A percentile compares a stretch with the other conserved stretches of the same genome.
Evolutionary conservation across 2,329 filamentous ascomycete species (phyloP).

Genomic region (Pyrenophora tritici-repentis): DNA sequence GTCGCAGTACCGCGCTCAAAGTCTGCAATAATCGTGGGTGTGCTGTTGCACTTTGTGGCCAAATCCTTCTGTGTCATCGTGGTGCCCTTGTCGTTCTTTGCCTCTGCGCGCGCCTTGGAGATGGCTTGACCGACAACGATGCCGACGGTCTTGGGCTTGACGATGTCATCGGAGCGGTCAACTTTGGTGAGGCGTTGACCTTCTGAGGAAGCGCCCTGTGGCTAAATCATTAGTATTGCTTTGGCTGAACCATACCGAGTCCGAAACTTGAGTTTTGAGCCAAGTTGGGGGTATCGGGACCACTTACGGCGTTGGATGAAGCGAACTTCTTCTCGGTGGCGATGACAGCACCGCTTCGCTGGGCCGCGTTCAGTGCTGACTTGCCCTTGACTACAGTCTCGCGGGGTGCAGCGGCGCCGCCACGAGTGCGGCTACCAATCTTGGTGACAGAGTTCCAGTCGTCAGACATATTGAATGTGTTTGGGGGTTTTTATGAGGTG

Average conservation of each 20-base stretch:
- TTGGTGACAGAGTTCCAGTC: conserved; percentile 91
- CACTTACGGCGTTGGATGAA: conserved; percentile 77
- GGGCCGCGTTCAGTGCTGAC: conserved; percentile 83
- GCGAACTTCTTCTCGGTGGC: conserved; percentile 91
- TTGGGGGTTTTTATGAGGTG: conserved; percentile 2
- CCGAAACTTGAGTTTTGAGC: neutral
- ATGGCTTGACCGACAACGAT: conserved; percentile 82
- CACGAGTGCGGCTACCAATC: conserved; percentile 85
- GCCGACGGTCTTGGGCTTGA: conserved; percentile 90
- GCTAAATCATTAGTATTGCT: conserved; percentile 15
- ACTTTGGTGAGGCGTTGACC: conserved; percentile 98
- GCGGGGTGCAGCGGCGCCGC: conserved; percentile 67
- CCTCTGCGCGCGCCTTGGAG: conserved; percentile 74
- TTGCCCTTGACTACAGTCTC: conserved; percentile 91
- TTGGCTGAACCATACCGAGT: neutral
- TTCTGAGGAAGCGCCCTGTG: conserved; percentile 60
- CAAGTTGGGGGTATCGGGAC: neutral
- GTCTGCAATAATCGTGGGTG: conserved; percentile 75
- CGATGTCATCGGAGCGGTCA: conserved; percentile 94
- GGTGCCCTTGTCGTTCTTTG: conserved; percentile 73
- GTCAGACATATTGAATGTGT: conserved; percentile 62
- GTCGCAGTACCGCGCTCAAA: conserved; percentile 80
- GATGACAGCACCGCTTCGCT: conserved; percentile 75
- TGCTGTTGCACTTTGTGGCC: conserved; percentile 89
- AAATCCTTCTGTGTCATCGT: conserved; percentile 88